Evolutionary conservation across 495 filamentous ascomycete genomes (phyloP), one percentile per base, ranked within the genome.

Genomic region (Penicillium steckii): DNA sequence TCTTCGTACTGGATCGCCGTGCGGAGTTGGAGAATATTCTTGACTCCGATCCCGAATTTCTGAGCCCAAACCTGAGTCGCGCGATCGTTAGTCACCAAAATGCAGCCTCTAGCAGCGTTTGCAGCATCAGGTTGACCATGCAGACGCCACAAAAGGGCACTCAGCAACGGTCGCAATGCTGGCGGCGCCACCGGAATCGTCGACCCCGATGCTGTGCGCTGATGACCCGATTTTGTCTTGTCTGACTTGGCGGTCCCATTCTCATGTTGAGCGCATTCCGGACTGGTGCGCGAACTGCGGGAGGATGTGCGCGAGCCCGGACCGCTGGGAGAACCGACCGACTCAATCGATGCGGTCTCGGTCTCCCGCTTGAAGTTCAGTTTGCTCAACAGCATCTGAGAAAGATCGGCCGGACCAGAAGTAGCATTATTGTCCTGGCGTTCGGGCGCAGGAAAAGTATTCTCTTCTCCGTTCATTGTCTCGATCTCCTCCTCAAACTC

Each of bases 1-100:
- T 85, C 81, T 52, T 85, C 80, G 45, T 80, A 78, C 26, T 73
- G 75, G 43, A 85, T 79, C 19, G 77, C 77, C 23, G 80, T 81
- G 23, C 80, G 79, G 40, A 84, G 60, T 50, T 84, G 81, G 56
- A 82, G 78, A 23, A 84, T 79, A 45, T 78, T 79, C 65, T 84
- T 85, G 18, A 74, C 75, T 0, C 70, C 73, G 38, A 87, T 79
- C 8, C 80, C 81, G 49, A 85, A 86, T 38, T 80, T 80, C 56
- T 79, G 74, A 0, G 83, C 83, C 73, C 80, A 83, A 2, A 71
- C 56, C 42, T 80, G 72, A 8, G 81, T 82, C 46, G 61, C 57
- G 0, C 70, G 73, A 52, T 86, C 81, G 54, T 87, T 86, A 32
- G 80, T 82, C 19, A 88, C 71, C 66, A 81, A 58, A 65, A 84